Base-by-base conservation (phyloP, 2,329 filamentous ascomycete genomes). In the Coniochaeta sp. region DNA sequence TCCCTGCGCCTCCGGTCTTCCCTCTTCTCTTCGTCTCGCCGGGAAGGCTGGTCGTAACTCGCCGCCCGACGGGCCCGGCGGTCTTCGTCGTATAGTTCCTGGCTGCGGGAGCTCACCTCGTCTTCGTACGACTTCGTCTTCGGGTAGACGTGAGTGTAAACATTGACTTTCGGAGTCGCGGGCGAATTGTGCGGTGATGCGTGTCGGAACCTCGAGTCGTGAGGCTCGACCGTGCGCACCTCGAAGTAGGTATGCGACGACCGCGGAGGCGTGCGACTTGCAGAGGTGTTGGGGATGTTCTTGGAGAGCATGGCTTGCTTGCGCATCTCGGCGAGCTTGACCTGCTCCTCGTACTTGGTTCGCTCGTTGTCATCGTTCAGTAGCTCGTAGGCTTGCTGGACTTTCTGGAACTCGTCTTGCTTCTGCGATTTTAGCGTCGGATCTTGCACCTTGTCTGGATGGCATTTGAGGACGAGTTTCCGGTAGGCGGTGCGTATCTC, bases 381-480 rank as follows among this genome's bases (percentile, higher is more conserved):
- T 27, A 94, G 76, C 69, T 97, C 94, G 70, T 96, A 99, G 49
- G 94, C 91, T 61, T 91, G 83, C 67, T 96, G 91, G 30, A 97
- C 89, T 65, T 83, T 85, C 69, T 96, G 91, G 63, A 97, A 99
- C 69, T 95, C 86, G 60, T 90, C 85, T 60, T 88, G 83, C 67
- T 91, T 95, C 60, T 82, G 74, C 53, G 83, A 82, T 70, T 94
- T 95, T 61, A 87, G 74, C 14, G 82, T 75, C 50, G 86, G 83
- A 62, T 95, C 82, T 58, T 90, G 85, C 56, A 95, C 82, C 72
- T 96, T 95, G 75, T 96, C 91, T 30, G 91, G 91, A 61, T 96
- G 91, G 65, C 87, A 91, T 67, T 88, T 90, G 60, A 96, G 80
- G 31, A 89, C 89, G 35, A 95, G 83, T 68, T 95, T 95, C 61